Conservation (phyloP, 1,284 basidiomycete genomes). For the Papiliotrema fonsecae region DNA sequence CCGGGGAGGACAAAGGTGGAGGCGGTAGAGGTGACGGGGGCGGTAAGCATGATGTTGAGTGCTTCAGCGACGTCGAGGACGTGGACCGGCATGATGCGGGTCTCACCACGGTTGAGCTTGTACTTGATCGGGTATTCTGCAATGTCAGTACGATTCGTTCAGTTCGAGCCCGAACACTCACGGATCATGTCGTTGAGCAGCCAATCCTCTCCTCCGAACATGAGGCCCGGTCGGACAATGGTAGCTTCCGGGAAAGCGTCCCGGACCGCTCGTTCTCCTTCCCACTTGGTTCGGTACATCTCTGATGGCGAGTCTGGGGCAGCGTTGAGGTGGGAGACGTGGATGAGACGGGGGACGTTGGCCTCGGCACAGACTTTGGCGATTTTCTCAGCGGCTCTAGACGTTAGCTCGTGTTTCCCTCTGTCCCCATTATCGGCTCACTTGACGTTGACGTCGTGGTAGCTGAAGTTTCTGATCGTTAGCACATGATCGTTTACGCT, state of each 20-base stretch:
- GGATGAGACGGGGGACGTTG: conserved; percentile 82
- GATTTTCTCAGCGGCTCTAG: conserved; percentile 60
- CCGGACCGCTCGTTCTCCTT: conserved; percentile 84
- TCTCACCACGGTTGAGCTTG: conserved; percentile 84
- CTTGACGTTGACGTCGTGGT: conserved; percentile 55
- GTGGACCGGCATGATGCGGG: conserved; percentile 85
- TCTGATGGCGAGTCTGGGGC: conserved; percentile 69
- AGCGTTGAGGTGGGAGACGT: conserved; percentile 95
- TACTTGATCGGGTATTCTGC: conserved; percentile 88
- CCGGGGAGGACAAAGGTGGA: conserved; percentile 78
- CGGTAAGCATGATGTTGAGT: conserved; percentile 69
- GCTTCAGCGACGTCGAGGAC: conserved; percentile 93
- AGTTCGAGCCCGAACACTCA: conserved; percentile 49
- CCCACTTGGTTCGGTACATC: conserved; percentile 85
- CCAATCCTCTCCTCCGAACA: conserved; percentile 95
- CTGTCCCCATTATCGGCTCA: conserved; percentile 8
- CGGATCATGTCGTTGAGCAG: conserved; percentile 87
- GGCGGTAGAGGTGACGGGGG: conserved; percentile 58
- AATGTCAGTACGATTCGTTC: conserved; percentile 1
- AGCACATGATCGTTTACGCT: background rate
- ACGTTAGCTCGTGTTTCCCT: background rate
- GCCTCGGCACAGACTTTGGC: conserved; percentile 72
- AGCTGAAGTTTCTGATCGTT: conserved; percentile 71
- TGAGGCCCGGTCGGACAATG: conserved; percentile 75
- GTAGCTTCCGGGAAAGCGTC: conserved; percentile 81